These are phyloP conservation scores for Mycena alexandri DNA, from an alignment of 768 basidiomycete genomes.

Conservation along the genomic window DNA sequence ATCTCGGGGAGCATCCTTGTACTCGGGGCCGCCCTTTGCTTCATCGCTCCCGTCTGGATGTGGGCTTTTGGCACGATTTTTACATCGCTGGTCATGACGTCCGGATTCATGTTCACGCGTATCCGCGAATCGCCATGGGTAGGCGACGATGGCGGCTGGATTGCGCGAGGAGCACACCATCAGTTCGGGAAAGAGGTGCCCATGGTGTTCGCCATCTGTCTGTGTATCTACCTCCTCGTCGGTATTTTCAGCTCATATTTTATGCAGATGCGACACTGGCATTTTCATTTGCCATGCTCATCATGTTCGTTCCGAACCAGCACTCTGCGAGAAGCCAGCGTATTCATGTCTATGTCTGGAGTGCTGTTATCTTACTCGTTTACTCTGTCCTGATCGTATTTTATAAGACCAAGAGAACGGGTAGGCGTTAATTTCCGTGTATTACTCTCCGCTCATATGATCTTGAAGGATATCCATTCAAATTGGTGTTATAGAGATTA, in stretches of 20 bases:
- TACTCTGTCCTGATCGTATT: conserved; percentile 89
- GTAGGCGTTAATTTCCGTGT: conserved; percentile 52
- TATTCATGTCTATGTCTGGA: conserved; percentile 91
- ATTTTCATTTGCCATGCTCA: conserved; percentile 83
- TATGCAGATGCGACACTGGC: conserved; percentile 79
- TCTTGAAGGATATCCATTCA: too few species aligned
- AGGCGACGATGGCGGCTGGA: conserved; percentile 77
- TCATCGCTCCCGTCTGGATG: conserved; percentile 78
- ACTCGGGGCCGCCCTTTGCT: conserved; percentile 64
- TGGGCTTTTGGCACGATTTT: conserved; percentile 75
- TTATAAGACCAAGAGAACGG: conserved; percentile 92
- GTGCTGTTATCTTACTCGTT: conserved; percentile 80
- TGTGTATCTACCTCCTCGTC: conserved; percentile 69
- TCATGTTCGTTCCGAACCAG: conserved; percentile 83
- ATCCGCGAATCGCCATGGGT: conserved; percentile 85
- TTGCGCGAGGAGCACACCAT: conserved; percentile 88
- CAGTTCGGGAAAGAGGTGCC: conserved; percentile 95
- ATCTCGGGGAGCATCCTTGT: conserved; percentile 60
- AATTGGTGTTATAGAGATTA: conserved; percentile 5
- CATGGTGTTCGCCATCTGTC: conserved; percentile 76
- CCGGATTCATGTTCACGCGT: conserved; percentile 96
- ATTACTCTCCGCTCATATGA: too few species aligned
- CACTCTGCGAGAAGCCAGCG: conserved; percentile 81
- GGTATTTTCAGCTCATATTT: background rate
- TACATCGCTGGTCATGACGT: conserved; percentile 84